phyloP scores from a whole-genome alignment of 352 stramenopile genomes.

The Pythium sp. region DNA sequence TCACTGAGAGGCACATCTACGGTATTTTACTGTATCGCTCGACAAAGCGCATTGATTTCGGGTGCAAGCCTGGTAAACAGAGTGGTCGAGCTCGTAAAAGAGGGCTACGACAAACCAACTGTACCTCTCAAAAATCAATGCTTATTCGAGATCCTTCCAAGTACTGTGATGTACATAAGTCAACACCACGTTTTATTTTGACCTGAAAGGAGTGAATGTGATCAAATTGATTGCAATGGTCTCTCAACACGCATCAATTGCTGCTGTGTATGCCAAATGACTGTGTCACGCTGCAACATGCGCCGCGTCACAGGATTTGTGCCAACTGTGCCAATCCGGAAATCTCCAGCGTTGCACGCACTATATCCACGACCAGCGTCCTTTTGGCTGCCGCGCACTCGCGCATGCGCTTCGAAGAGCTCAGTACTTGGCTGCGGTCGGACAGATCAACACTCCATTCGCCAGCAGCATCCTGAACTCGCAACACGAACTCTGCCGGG shows the following conservation, averaged over 20 bases:
- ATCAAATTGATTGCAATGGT: neutral
- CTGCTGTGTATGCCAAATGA: neutral
- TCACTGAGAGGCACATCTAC: neutral
- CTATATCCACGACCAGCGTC: neutral
- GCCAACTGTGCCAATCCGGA: neutral
- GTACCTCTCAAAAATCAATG: neutral
- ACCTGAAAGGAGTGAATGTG: neutral
- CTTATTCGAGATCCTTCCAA: conserved; percentile 1
- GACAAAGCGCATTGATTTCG: neutral
- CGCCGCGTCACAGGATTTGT: no score
- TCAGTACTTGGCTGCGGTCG: neutral
- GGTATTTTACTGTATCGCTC: neutral
- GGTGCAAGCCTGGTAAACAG: neutral
- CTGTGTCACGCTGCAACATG: neutral
- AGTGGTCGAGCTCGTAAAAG: neutral
- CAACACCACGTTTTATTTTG: neutral
- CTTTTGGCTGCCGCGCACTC: neutral
- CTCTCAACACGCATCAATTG: neutral
- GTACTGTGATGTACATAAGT: neutral
- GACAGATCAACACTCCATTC: neutral
- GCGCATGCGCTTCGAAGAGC: neutral
- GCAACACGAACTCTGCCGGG: neutral
- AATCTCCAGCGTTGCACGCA: neutral
- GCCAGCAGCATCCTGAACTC: neutral
- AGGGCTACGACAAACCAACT: neutral